These are phyloP conservation scores for Stipa capillata DNA, from an alignment of 176 grass and related monocot genomes.

Conservation along the genomic window DNA sequence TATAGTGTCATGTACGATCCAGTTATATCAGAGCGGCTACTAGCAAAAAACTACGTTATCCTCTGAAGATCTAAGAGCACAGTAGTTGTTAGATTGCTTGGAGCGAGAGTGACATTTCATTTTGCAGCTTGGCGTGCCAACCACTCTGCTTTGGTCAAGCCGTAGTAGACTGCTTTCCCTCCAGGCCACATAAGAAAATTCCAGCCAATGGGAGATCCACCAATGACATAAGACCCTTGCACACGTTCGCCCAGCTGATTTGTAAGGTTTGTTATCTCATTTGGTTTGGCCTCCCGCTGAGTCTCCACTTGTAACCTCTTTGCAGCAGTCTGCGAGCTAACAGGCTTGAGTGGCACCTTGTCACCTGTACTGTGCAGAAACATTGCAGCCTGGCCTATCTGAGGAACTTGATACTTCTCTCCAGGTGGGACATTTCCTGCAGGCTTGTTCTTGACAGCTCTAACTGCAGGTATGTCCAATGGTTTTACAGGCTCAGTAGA, in stretches of 20 bases:
- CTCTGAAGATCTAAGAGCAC: background rate
- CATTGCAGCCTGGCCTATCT: constrained; percentile 3
- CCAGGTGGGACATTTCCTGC: background rate
- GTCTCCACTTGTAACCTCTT: too few species aligned
- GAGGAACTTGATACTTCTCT: constrained; percentile 19
- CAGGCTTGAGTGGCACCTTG: constrained; percentile 15
- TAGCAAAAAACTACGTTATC: constrained; percentile 4
- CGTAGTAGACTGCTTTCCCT: constrained; percentile 52
- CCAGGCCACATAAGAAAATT: constrained; percentile 77
- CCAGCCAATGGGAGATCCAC: constrained; percentile 78
- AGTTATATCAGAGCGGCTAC: background rate
- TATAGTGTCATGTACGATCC: background rate
- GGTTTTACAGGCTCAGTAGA: constrained; percentile 23
- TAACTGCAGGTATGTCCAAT: too few species aligned
- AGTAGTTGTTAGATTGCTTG: background rate
- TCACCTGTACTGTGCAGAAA: background rate
- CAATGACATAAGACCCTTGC: constrained; percentile 64
- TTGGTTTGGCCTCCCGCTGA: background rate
- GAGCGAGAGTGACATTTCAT: constrained; percentile 2
- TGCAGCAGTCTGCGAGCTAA: constrained; percentile 1
- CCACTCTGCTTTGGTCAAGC: constrained; percentile 51
- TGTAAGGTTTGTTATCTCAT: constrained; percentile 19
- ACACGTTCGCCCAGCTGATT: constrained; percentile 30
- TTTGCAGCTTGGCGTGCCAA: constrained; percentile 30
- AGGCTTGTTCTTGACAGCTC: constrained; percentile 10